Base-by-base conservation (phyloP, 108 stramenopile species). In the Nannochloropsis granulata region DNA sequence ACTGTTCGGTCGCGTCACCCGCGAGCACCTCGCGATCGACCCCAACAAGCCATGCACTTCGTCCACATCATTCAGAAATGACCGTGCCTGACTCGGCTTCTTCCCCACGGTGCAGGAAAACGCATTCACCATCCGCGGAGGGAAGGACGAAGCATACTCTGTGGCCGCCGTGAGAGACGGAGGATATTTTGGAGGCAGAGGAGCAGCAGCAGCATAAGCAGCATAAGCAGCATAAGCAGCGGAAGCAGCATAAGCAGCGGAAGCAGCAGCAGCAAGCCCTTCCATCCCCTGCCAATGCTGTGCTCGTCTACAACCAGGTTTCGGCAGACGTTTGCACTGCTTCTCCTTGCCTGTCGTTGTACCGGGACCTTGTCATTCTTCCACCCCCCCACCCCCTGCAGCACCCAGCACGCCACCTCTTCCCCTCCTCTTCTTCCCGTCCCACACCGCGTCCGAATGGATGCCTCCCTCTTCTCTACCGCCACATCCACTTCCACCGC, bases 101-200 rank as follows among this genome's bases (percentile, higher is more conserved):
- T 96, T 96, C 11, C 98, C 98, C 34, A 99, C 96, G 7, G 96
- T 97, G 43, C 93, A 92, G 2, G 96, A 97, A 84, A 96, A 97
- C 44, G 82, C 80, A 19, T 84, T 43, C 23, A 86, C 79, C n/a
- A 26, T 79, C 34, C 26, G 43, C 1, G 82, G 88, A 88, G 46
- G 25, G 34, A 34, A 34, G 34, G 34, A 34, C 43, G 24, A 43
- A 11, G 45, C 81, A 45, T 80, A 89, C 19, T 86, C 93, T 34
- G 94, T 92, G 93, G 94, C 93, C 8, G 94, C 94, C 79, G 92
- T 93, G 87, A 91, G 34, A 34, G 34, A 34, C 34, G 34, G 34
- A 34, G 34, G 34, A 34, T 34, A 34, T 34, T 34, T 34, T 34
- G 34, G 34, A 34, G 34, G 34, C 1, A 5, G 34, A 34, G 34